Conservation (phyloP, 192 early-diverging fungal genomes). For the Endogone sp. region DNA sequence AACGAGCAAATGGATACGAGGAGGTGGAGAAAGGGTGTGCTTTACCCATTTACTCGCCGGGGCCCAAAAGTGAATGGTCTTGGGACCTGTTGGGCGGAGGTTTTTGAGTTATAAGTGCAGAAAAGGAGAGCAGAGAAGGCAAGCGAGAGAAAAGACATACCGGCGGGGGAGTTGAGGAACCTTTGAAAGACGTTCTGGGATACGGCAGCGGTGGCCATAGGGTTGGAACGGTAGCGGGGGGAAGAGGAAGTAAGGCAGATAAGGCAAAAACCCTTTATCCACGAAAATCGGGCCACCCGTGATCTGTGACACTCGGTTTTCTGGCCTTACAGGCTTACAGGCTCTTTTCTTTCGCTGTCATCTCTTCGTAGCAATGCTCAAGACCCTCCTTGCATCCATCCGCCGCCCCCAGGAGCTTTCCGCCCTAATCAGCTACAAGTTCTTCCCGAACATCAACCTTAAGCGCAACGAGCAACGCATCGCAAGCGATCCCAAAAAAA, state of each 20-base stretch:
- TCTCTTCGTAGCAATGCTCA: constrained; percentile 32
- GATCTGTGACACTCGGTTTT: no score
- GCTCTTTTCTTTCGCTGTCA: not conserved
- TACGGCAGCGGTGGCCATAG: constrained; percentile 33
- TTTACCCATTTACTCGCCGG: constrained; percentile 91
- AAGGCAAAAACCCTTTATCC: no score
- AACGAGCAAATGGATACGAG: constrained; percentile 17
- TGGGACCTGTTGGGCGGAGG: constrained; percentile 64
- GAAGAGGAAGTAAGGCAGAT: no score
- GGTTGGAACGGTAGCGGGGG: constrained; percentile 4
- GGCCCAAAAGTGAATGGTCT: constrained; percentile 99
- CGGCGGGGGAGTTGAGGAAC: constrained; percentile 72
- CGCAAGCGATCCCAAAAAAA: constrained; percentile 50
- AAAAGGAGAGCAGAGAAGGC: not conserved
- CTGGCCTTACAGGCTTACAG: not conserved
- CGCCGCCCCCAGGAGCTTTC: constrained; percentile 82
- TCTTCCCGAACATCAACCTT: constrained; percentile 53
- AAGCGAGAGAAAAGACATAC: constrained; percentile 1
- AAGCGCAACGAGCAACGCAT: constrained; percentile 32
- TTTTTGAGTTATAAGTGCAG: not conserved
- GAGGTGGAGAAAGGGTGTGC: no score
- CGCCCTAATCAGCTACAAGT: constrained; percentile 73
- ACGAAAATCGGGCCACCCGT: no score
- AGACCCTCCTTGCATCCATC: constrained; percentile 60
- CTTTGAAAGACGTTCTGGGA: constrained; percentile 57